These are phyloP conservation scores for Globisporangium uncinulatum DNA, from an alignment of 352 stramenopile species.

Conservation along the genomic window DNA sequence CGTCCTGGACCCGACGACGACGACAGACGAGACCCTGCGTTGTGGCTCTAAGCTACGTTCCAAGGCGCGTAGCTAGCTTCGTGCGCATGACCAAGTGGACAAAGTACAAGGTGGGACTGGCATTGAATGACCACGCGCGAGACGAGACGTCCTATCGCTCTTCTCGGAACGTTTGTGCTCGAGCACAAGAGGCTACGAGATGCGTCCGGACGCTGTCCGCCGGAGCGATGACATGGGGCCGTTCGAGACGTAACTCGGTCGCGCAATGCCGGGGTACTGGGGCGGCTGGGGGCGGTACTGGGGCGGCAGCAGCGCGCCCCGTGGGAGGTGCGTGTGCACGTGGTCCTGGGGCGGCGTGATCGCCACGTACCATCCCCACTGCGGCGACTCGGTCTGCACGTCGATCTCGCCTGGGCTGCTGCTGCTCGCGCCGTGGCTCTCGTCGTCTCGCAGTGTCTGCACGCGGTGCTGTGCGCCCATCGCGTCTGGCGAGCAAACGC, in stretches of 20 bases:
- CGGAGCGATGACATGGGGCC: conserved; percentile 11
- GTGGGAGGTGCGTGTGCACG: conserved; percentile 18
- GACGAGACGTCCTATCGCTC: not conserved
- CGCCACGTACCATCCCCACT: conserved; percentile 85
- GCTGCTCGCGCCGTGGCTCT: conserved; percentile 7
- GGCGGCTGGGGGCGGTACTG: not conserved
- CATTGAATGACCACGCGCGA: not conserved
- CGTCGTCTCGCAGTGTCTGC: not conserved
- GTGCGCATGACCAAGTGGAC: not conserved
- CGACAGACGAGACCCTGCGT: not conserved
- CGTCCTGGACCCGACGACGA: not conserved
- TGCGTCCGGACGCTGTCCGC: conserved; percentile 29
- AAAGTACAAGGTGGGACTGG: not conserved
- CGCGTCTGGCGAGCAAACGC: not conserved
- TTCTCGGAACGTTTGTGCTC: not conserved
- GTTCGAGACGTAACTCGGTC: not conserved
- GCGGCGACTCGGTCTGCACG: conserved; percentile 59
- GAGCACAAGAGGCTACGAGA: conserved; percentile 10
- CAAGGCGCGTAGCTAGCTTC: no score
- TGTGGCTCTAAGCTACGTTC: not conserved
- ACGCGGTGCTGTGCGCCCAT: not conserved
- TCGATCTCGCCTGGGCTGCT: conserved; percentile 7
- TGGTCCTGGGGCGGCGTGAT: conserved; percentile 80
- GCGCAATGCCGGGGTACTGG: not conserved
- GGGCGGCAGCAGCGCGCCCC: conserved; percentile 8